These are phyloP conservation scores for Monosporozyma solicola DNA, from an alignment of 805 yeast species.

Conservation along the genomic window DNA sequence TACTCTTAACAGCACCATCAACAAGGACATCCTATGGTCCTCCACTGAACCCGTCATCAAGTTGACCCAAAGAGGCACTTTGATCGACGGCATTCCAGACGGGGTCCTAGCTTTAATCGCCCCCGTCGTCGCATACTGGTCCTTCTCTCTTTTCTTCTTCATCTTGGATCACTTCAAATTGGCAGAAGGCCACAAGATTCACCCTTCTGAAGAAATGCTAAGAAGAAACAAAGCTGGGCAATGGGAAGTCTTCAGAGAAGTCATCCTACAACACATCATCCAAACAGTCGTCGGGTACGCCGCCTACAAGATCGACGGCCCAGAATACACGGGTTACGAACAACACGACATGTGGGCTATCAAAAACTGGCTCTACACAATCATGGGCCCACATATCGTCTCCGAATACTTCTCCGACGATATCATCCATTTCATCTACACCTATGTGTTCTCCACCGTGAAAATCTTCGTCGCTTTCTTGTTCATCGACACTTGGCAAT, in stretches of 20 bases:
- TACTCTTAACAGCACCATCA: not conserved
- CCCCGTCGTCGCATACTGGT: constrained; percentile 84
- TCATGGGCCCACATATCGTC: constrained; percentile 5
- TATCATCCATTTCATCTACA: constrained; percentile 43
- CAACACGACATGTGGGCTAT: constrained; percentile 38
- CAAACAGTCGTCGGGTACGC: constrained; percentile 65
- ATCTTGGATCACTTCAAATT: constrained; percentile 62
- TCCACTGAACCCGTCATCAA: constrained; percentile 24
- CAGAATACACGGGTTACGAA: constrained; percentile 46
- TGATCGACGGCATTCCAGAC: constrained; percentile 35
- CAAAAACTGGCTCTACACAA: constrained; percentile 13
- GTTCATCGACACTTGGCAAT: constrained; percentile 93
- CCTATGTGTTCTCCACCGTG: constrained; percentile 53
- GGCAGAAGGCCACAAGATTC: constrained; percentile 80
- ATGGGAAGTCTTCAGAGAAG: constrained; percentile 68
- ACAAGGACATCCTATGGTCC: not conserved
- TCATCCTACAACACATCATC: constrained; percentile 71
- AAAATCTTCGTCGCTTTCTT: constrained; percentile 55
- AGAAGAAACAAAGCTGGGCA: constrained; percentile 67
- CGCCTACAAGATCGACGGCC: constrained; percentile 49
- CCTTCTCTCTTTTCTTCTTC: constrained; percentile 63
- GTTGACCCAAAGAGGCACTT: constrained; percentile 6
- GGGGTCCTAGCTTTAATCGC: constrained; percentile 58
- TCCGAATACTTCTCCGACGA: constrained; percentile 37
- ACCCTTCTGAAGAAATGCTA: constrained; percentile 79